These are phyloP conservation scores for Polygonum maritimum DNA, from an alignment of 148 eudicot genomes.

Conservation along the genomic window DNA sequence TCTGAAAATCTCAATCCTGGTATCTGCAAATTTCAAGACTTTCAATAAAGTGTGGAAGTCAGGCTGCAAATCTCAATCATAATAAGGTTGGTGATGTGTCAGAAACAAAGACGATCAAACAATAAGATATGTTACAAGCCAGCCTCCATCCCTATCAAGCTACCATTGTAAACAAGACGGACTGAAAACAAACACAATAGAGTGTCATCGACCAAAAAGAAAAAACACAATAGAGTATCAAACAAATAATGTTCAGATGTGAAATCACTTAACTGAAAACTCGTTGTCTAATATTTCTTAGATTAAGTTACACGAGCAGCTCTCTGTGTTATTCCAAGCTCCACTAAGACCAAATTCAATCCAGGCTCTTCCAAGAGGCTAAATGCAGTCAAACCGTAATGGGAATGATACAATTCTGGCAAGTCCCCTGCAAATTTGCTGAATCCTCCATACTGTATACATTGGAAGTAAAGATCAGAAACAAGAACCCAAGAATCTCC, in stretches of 20 bases:
- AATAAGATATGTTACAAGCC: neutral
- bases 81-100: too few species aligned
- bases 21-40: too few species aligned
- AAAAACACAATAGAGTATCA: neutral
- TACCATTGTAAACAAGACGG: neutral
- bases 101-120: neutral
- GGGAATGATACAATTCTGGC: slow-evolving; percentile 89
- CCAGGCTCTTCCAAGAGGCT: slow-evolving; percentile 65
- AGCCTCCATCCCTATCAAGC: neutral
- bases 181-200: neutral
- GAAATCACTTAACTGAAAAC: neutral
- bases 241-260: neutral
- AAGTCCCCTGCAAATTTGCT: slow-evolving; percentile 69
- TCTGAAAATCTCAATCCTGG: too few species aligned
- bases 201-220: too few species aligned
- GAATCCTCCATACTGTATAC: slow-evolving; percentile 78
- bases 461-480: neutral
- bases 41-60: too few species aligned
- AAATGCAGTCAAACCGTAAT: slow-evolving; percentile 74
- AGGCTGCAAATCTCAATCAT: neutral
- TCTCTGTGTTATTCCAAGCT: slow-evolving; percentile 53
- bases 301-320: slow-evolving; percentile 18
- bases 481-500: neutral
- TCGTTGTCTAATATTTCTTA: neutral
- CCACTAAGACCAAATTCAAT: slow-evolving; percentile 41